Evolutionary conservation across 805 yeast genomes (phyloP).

Genomic region (Komagataella kurtzmanii): DNA sequence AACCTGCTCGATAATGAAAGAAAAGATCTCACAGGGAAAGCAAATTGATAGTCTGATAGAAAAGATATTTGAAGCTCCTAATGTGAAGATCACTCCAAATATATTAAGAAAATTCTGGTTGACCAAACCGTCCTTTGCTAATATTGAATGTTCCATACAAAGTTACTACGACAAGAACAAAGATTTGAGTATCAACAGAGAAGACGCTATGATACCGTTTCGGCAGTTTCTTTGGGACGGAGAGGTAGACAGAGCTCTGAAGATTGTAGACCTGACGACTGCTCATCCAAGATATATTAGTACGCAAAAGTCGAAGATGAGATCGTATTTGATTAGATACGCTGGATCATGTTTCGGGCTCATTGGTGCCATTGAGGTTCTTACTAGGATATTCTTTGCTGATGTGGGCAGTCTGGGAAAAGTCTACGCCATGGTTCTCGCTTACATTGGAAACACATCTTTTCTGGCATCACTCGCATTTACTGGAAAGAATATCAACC

Average conservation of each 20-base stretch:
- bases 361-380: conserved; percentile 31
- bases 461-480: conserved; percentile 27
- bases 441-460: conserved; percentile 34
- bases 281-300: conserved; percentile 39
- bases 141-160: conserved; percentile 12
- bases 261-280: conserved; percentile 45
- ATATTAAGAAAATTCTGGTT: conserved; percentile 11
- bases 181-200: conserved; percentile 16
- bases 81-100: conserved; percentile 8
- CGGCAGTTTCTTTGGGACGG: conserved; percentile 44
- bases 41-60: not conserved
- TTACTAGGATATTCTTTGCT: conserved; percentile 24
- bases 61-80: not conserved
- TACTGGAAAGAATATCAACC: conserved; percentile 27
- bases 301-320: conserved; percentile 18
- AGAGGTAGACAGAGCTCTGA: conserved; percentile 41
- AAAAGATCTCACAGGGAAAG: not conserved
- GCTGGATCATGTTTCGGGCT: conserved; percentile 27
- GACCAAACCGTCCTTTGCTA: conserved; percentile 11
- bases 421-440: conserved; percentile 31
- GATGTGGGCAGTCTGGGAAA: conserved; percentile 23
- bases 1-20: not conserved
- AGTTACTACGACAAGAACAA: conserved; percentile 12
- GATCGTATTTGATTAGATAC: conserved; percentile 18
- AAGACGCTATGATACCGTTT: conserved; percentile 47